These are phyloP conservation scores for Dioscorea dumetorum DNA, from an alignment of 106 monocot genomes.

Conservation along the genomic window DNA sequence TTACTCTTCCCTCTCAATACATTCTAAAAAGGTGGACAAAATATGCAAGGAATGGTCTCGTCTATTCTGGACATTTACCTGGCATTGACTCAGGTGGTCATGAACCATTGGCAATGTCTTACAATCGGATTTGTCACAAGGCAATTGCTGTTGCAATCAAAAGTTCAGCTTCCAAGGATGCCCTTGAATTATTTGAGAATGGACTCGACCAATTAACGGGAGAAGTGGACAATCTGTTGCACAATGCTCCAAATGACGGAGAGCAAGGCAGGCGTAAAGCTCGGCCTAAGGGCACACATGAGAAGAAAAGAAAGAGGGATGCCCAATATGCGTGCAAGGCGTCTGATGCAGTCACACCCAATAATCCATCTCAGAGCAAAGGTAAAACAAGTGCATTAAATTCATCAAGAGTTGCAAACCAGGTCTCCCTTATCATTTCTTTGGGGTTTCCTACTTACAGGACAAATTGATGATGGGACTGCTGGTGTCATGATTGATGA, in stretches of 20 bases:
- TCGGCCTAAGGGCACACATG: constrained; percentile 15
- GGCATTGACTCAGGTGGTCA: constrained; percentile 11
- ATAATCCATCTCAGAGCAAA: constrained; percentile 22
- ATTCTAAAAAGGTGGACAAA: constrained; percentile 41
- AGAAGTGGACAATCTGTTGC: constrained; percentile 36
- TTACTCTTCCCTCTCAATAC: constrained; percentile 35
- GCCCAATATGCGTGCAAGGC: constrained; percentile 14
- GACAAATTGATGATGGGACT: constrained; percentile 21
- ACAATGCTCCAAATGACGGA: constrained; percentile 14
- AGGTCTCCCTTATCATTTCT: not conserved
- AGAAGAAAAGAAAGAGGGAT: constrained; percentile 25
- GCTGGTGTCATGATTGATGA: constrained; percentile 24
- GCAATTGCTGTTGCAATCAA: constrained; percentile 33
- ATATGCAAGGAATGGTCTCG: constrained; percentile 34
- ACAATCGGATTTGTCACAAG: constrained; percentile 37
- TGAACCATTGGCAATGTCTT: constrained; percentile 22
- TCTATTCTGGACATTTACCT: constrained; percentile 12
- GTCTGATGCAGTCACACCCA: not conserved
- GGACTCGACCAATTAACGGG: constrained; percentile 35
- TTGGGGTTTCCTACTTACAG: constrained; percentile 5
- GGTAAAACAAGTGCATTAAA: constrained; percentile 10
- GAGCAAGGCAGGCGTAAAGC: constrained; percentile 21
- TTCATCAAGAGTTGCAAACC: not conserved
- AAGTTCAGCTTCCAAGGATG: constrained; percentile 42
- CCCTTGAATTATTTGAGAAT: constrained; percentile 23